Percentiles rank a stretch among this genome's conserved stretches.
These are phyloP conservation scores for Botrytis sinoallii DNA, from an alignment of 2,329 filamentous ascomycete genomes.

Conservation along the genomic window DNA sequence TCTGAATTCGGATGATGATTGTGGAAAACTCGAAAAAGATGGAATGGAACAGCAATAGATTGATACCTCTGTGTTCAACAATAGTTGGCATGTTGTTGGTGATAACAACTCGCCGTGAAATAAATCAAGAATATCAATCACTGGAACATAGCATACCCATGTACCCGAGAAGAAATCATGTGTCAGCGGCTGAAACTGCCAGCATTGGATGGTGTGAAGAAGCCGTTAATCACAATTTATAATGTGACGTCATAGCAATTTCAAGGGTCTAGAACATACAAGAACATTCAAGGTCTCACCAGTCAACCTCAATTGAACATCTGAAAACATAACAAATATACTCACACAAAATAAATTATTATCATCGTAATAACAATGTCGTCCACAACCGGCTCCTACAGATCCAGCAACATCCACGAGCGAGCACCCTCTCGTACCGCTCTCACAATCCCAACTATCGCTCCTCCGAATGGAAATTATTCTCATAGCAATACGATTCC, in stretches of 20 bases:
- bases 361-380: neutral
- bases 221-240: neutral
- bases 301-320: neutral
- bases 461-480: constrained; percentile 8
- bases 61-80: neutral
- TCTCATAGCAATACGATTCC: constrained; percentile 8
- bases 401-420: constrained; percentile 7
- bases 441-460: constrained; percentile 10
- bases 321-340: neutral
- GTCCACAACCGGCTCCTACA: constrained; percentile 2
- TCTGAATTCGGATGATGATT: neutral
- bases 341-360: neutral
- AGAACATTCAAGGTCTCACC: neutral
- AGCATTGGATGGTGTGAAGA: neutral
- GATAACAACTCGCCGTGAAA: neutral
- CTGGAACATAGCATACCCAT: neutral
- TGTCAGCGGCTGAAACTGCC: neutral
- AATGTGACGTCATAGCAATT: neutral
- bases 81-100: neutral
- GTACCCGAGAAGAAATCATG: neutral
- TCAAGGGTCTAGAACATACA: constrained; percentile 9
- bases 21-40: neutral
- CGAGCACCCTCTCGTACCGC: neutral
- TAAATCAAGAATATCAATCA: neutral
- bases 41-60: neutral